Base-by-base conservation (phyloP, 495 filamentous ascomycete species). In the Lentithecium fluviatile region DNA sequence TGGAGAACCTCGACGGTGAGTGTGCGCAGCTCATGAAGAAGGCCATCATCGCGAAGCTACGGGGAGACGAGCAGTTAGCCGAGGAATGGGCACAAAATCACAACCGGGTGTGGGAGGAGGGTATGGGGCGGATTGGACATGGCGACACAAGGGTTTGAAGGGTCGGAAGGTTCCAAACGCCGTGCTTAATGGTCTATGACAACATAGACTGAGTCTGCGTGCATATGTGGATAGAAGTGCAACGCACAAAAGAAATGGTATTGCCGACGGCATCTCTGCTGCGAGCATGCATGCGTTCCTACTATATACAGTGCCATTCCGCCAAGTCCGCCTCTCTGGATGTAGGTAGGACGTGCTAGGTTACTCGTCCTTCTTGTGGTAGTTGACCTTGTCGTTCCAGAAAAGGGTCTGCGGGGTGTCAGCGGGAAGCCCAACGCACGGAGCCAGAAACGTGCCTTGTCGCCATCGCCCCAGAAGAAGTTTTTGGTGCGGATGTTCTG, bases 321-420 rank as follows among this genome's bases (percentile, higher is more conserved):
- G 15, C 40, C 40, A 15, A 43, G 40, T 15, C 40, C 13, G 13
- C 6, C 13, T 3, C 15, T 42, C 38, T 8, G 7, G 12, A 38
- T 25, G 15, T 20, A 37, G 13, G 47, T n/a, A 2, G 10, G 43
- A 24, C 45, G 10, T 32, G 29, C 4, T 32, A 4, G 29, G 29
- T 10, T 71, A 69, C 82, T 91, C 87, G 78, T 95, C 88, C 76
- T 85, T 86, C 82, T 95, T 90, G 85, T 97, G 91, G 81, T 95
- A 92, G 83, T 98, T 98, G 80, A 96, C 90, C 26, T 77, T 80
- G 62, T 80, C 75, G 78, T 98, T 98, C 94, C 94, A 98, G 87
- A 76, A 76, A 8, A 69, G 50, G 6, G 73, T 74, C 73, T 76
- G 46, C 13, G 13, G 8, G 17, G 40, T 0, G 43, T 45, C 21